Base-by-base conservation (phyloP, 2,329 filamentous ascomycete species). In the Aspergillus niger region DNA sequence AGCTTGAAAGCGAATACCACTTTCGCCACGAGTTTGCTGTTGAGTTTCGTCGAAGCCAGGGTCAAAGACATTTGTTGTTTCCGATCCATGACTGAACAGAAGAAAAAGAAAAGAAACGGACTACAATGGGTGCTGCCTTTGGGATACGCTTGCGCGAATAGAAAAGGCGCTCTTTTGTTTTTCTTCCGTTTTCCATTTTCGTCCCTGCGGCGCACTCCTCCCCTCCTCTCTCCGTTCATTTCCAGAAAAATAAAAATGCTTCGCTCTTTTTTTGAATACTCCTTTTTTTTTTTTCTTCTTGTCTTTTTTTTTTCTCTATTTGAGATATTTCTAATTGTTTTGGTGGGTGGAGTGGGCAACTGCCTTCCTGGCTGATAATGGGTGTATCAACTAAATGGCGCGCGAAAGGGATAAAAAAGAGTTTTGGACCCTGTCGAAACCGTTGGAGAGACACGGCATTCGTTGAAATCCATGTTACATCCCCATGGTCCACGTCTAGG, bases 21-120 rank as follows among this genome's bases (percentile, higher is more conserved):
- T 62, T 61, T 69, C 61, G 65, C 71, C 72, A 74, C 69, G 70
- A 74, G 68, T 62, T 67, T 60, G 58, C 65, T 62, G 61, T 65
- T 61, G 60, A 68, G 67, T 67, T 65, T 64, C 60, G 60, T 63
- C 62, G 65, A 65, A 68, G 67, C 60, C 70, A 71, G 71, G 71
- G 68, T 66, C 66, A 66, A 62, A 58, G 57, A 55, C 28, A 51
- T 66, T 63, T 54, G 64, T 66, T 67, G 67, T 69, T 47, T 52
- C 62, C 50, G 55, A 43, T n/a, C 43, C 39, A 15, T 44, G 15
- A 30, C 43, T 50, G 39, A 30, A 28, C 39, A 22, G 36, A 39
- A 55, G 30, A 41, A 49, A 57, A 57, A 57, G 26, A 57, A 53
- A 49, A 41, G 52, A 8, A 51, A 58, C 20, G 15, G 38, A 57